A percentile compares a stretch with the other conserved stretches of the same genome.
phyloP scores from a whole-genome alignment of 352 stramenopile species.

The Albugo laibachii region DNA sequence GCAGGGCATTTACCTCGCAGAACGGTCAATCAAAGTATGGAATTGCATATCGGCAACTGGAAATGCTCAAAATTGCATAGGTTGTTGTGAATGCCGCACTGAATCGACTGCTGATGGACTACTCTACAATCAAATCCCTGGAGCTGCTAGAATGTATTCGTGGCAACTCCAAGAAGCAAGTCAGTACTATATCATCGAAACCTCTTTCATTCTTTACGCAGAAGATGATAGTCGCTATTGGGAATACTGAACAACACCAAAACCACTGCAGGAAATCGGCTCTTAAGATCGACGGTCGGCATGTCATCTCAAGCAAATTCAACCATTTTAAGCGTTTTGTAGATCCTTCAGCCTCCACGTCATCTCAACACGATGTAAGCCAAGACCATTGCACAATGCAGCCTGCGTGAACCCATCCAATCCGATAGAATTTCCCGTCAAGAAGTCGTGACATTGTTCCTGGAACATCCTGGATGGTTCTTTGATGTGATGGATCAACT shows the following conservation, averaged over 20 bases:
- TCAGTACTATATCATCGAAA: too few relatives aligned
- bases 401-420: not conserved
- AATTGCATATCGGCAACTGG: not conserved
- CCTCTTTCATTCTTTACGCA: not conserved
- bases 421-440: slow-evolving; percentile 15
- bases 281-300: slow-evolving; percentile 53
- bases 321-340: not conserved
- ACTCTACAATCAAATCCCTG: slow-evolving; percentile 50
- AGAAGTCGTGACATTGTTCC: slow-evolving; percentile 42
- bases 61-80: slow-evolving; percentile 9
- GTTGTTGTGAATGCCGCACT: slow-evolving; percentile 53
- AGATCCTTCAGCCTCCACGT: slow-evolving; percentile 62
- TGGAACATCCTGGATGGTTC: slow-evolving; percentile 65
- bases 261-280: slow-evolving; percentile 49
- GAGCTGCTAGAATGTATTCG: slow-evolving; percentile 43
- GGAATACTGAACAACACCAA: slow-evolving; percentile 60
- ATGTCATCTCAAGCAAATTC: not conserved
- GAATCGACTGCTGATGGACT: slow-evolving; percentile 60
- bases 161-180: slow-evolving; percentile 25
- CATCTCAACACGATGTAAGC: slow-evolving; percentile 69
- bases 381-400: not conserved
- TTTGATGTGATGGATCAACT: slow-evolving; percentile 65
- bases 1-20: slow-evolving; percentile 66
- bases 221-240: slow-evolving; percentile 29
- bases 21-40: slow-evolving; percentile 29